Conservation (phyloP, 164 flowering plant species). For the Houttuynia cordata region DNA sequence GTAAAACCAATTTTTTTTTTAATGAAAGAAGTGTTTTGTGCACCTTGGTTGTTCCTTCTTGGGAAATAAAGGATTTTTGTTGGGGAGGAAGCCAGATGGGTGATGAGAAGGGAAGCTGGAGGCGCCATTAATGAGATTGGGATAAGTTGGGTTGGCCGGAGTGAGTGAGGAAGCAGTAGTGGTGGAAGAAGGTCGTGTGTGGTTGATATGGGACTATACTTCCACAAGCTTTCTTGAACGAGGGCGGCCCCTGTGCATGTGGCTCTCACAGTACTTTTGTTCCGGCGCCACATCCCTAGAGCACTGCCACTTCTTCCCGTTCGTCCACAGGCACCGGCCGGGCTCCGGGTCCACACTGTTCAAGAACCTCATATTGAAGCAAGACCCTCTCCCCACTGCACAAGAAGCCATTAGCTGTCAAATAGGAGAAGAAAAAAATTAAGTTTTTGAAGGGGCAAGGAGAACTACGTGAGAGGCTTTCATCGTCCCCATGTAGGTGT, state of each 20-base stretch:
- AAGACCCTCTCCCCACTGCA: slow-evolving; percentile 11
- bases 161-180: too few species aligned
- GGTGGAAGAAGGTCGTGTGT: too few species aligned
- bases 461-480: slow-evolving; percentile 17
- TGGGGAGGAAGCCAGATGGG: too few species aligned
- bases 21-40: neutral
- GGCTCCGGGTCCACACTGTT: slow-evolving; percentile 80
- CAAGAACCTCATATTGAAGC: slow-evolving; percentile 21
- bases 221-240: too few species aligned
- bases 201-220: too few species aligned
- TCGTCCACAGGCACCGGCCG: slow-evolving; percentile 72
- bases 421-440: neutral
- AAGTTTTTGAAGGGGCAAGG: too few species aligned
- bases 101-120: too few species aligned
- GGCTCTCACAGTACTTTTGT: too few species aligned
- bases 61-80: neutral
- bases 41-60: slow-evolving; percentile 18
- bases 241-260: too few species aligned
- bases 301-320: slow-evolving; percentile 90
- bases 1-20: neutral
- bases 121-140: too few species aligned
- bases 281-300: slow-evolving; percentile 68
- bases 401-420: slow-evolving; percentile 1
- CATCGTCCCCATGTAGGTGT: too few species aligned
- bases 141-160: too few species aligned